These are phyloP conservation scores for Nicotiana tomentosiformis DNA, from an alignment of 257 asterid genomes.

Conservation along the genomic window DNA sequence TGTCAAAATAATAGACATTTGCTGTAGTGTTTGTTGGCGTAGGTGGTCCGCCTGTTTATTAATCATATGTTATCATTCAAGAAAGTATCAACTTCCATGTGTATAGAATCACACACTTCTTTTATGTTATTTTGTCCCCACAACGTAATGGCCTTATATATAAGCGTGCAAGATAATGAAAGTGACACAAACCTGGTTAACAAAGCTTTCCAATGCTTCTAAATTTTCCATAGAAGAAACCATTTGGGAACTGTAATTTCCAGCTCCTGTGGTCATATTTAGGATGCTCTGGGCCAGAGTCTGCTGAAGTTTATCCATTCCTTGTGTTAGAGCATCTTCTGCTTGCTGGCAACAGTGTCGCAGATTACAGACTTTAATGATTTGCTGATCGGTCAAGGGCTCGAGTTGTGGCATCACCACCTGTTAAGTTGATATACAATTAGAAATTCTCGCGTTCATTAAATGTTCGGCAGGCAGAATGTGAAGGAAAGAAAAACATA, in stretches of 20 bases:
- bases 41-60: conserved; percentile 82
- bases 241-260: conserved; percentile 48
- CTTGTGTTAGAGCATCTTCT: conserved; percentile 88
- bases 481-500: background rate
- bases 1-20: conserved; percentile 66
- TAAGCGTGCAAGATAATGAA: background rate
- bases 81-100: background rate
- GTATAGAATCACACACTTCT: background rate
- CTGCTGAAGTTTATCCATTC: conserved; percentile 90
- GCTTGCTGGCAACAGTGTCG: conserved; percentile 85
- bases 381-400: conserved; percentile 63
- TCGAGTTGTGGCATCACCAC: conserved; percentile 66
- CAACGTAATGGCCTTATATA: background rate
- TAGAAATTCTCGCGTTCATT: background rate
- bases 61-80: background rate
- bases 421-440: conserved; percentile 24
- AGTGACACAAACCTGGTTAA: conserved; percentile 51
- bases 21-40: conserved; percentile 79
- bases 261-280: conserved; percentile 39
- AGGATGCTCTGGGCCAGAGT: conserved; percentile 62
- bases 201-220: conserved; percentile 64
- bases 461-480: background rate
- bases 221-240: conserved; percentile 58
- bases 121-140: background rate
- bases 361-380: conserved; percentile 35